phyloP scores from a whole-genome alignment of 257 asterid genomes.

The Fraxinus americana region DNA sequence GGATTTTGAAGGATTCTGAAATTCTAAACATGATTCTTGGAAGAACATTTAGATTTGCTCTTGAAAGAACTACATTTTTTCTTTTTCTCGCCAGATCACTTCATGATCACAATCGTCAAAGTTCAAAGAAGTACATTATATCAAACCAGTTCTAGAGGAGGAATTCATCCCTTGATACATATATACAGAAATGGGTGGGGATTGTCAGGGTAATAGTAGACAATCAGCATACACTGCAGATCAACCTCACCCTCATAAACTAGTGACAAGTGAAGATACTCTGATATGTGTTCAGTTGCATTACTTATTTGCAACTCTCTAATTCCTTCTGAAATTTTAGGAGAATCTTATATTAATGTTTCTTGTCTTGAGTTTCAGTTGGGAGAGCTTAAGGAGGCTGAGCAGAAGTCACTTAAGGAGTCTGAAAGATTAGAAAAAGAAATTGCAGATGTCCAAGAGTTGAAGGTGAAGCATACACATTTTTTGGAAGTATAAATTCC shows the following conservation, averaged over 20 bases:
- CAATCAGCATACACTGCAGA: not conserved
- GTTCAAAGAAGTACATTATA: not conserved
- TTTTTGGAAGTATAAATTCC: conserved; percentile 1
- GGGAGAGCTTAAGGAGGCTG: conserved; percentile 91
- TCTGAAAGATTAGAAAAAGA: conserved; percentile 87
- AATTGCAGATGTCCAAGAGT: conserved; percentile 80
- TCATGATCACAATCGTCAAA: conserved; percentile 5
- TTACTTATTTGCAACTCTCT: not conserved
- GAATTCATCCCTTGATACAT: not conserved
- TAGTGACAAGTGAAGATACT: not conserved
- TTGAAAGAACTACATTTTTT: not conserved
- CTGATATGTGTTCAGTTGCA: not conserved
- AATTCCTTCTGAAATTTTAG: conserved; percentile 1
- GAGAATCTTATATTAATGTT: conserved; percentile 22
- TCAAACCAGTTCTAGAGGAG: not conserved
- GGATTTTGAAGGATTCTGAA: not conserved
- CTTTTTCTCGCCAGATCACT: not conserved
- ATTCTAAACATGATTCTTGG: not conserved
- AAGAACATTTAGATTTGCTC: not conserved
- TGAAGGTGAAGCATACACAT: conserved; percentile 53
- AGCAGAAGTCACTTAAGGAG: conserved; percentile 70
- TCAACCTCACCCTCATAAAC: not conserved
- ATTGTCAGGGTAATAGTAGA: conserved; percentile 31
- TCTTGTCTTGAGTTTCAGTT: conserved; percentile 59
- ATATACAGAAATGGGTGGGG: not conserved